phyloP scores from a whole-genome alignment of 345 rosid species.

The Aethionema arabicum region DNA sequence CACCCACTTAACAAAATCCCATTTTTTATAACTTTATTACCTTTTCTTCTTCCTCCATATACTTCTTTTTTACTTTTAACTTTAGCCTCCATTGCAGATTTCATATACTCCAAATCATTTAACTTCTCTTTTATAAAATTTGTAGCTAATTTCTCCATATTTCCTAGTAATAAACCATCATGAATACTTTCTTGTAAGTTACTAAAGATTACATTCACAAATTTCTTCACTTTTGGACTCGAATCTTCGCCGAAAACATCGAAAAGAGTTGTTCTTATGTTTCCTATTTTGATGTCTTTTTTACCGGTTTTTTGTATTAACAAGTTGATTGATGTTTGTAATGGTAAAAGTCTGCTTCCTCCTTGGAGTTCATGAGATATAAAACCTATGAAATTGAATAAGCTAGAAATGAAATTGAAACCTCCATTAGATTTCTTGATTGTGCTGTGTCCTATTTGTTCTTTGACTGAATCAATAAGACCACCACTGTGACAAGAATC shows the following conservation, averaged over 20 bases:
- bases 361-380: background rate
- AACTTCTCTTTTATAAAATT: background rate
- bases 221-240: slow-evolving; percentile 90
- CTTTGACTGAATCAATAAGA: slow-evolving; percentile 74
- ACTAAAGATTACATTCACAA: slow-evolving; percentile 65
- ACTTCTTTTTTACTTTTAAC: slow-evolving; percentile 47
- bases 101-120: slow-evolving; percentile 6
- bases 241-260: slow-evolving; percentile 81
- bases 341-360: slow-evolving; percentile 57
- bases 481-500: slow-evolving; percentile 95
- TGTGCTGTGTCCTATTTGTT: slow-evolving; percentile 87
- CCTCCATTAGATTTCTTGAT: slow-evolving; percentile 26
- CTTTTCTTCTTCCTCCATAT: slow-evolving; percentile 57
- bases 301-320: slow-evolving; percentile 76
- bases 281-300: slow-evolving; percentile 72
- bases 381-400: slow-evolving; percentile 29
- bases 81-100: slow-evolving; percentile 11
- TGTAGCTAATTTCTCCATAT: slow-evolving; percentile 42
- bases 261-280: slow-evolving; percentile 69
- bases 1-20: slow-evolving; percentile 87
- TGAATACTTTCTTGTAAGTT: slow-evolving; percentile 41
- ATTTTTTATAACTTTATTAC: slow-evolving; percentile 44
- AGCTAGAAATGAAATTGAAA: slow-evolving; percentile 51
- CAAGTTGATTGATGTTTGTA: slow-evolving; percentile 66
- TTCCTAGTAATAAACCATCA: slow-evolving; percentile 50